Evolutionary conservation across 2,329 filamentous ascomycete genomes (phyloP).

Genomic region (Albifimbria verrucaria): DNA sequence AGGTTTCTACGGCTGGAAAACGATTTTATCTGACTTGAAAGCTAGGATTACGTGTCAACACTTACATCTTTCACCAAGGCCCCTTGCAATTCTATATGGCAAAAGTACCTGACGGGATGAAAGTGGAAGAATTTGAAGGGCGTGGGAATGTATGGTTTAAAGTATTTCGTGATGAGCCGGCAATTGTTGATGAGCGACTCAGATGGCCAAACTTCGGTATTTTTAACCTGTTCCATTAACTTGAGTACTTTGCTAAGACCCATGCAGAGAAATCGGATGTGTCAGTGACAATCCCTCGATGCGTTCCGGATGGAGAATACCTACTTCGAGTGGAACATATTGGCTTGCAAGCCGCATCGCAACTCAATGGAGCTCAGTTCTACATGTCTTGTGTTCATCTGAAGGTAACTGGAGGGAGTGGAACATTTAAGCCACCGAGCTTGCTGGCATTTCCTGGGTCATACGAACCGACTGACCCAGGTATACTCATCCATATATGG

Average conservation of each 20-base stretch:
- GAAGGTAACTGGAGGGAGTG: not conserved
- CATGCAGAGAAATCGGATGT: not conserved
- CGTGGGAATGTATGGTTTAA: not conserved
- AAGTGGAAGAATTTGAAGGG: not conserved
- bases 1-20: too few relatives aligned
- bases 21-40: too few relatives aligned
- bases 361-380: not conserved
- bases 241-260: too few relatives aligned
- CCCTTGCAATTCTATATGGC: not conserved
- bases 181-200: not conserved
- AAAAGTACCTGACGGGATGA: not conserved
- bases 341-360: not conserved
- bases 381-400: not conserved
- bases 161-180: not conserved
- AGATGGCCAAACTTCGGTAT: not conserved
- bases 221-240: not conserved
- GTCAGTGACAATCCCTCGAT: not conserved
- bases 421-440: not conserved
- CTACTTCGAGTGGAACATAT: not conserved
- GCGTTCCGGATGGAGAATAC: not conserved
- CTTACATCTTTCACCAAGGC: too few relatives aligned
- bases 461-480: not conserved
- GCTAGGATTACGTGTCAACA: too few relatives aligned
- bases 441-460: not conserved
- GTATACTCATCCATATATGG: too few relatives aligned